These are phyloP conservation scores for Papiliotrema laurentii DNA, from an alignment of 1,284 basidiomycete species.

Conservation along the genomic window DNA sequence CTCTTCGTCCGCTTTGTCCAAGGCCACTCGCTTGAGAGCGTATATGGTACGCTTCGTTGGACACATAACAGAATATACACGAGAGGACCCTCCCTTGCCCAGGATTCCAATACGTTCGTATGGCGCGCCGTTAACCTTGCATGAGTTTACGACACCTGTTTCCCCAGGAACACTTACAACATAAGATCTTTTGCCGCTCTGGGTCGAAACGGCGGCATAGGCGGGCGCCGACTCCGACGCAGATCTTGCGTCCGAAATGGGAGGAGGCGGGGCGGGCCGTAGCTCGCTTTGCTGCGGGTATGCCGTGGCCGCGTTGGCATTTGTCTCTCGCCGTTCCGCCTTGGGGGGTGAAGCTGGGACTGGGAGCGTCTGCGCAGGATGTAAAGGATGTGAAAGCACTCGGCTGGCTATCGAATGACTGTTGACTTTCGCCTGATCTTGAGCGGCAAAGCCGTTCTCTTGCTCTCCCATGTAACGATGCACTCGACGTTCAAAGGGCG, in stretches of 20 bases:
- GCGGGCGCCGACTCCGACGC: background rate
- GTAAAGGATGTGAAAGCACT: too few species aligned
- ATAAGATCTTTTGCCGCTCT: slow-evolving; percentile 19
- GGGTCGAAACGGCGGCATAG: slow-evolving; percentile 4
- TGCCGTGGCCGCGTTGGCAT: too few species aligned
- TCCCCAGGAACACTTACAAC: slow-evolving; percentile 16
- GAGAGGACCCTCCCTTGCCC: slow-evolving; percentile 88
- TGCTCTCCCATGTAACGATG: too few species aligned
- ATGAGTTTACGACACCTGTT: background rate
- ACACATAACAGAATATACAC: slow-evolving; percentile 82
- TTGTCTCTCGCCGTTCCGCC: too few species aligned
- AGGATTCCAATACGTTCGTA: slow-evolving; percentile 81
- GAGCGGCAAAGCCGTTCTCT: too few species aligned
- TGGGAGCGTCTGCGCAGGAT: background rate
- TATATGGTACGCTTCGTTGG: slow-evolving; percentile 65
- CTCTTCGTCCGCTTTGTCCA: slow-evolving; percentile 78
- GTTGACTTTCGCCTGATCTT: too few species aligned
- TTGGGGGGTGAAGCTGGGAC: too few species aligned
- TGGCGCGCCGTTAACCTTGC: slow-evolving; percentile 67
- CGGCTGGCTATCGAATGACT: too few species aligned
- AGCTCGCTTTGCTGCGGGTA: background rate
- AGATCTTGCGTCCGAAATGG: background rate
- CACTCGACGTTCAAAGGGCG: background rate
- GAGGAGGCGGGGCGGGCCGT: background rate
- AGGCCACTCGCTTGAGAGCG: slow-evolving; percentile 80